Percentiles rank a stretch among this genome's conserved stretches.
Conservation (phyloP, 2,329 filamentous ascomycete species). For the Aspergillus aculeatinus region DNA sequence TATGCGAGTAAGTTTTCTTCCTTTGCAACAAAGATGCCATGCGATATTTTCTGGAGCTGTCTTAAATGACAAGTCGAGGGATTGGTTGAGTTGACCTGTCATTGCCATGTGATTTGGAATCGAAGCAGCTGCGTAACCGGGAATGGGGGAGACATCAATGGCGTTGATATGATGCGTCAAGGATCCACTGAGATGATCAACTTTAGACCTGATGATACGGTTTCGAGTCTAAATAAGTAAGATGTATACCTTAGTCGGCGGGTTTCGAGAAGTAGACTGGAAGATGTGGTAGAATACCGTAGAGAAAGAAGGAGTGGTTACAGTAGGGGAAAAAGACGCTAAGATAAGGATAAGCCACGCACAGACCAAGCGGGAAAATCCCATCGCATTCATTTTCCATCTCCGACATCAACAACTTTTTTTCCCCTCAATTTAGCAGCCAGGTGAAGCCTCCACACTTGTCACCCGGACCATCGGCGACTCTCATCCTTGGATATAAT, state of each 20-base stretch:
- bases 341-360: conserved; percentile 39
- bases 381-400: conserved; percentile 14
- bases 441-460: neutral
- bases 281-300: neutral
- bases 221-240: neutral
- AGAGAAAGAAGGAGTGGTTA: neutral
- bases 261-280: neutral
- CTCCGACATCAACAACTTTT: neutral
- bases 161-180: neutral
- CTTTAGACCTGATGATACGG: neutral
- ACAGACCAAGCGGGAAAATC: conserved; percentile 38
- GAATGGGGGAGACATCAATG: neutral
- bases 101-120: conserved; percentile 8
- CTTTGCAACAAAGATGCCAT: neutral
- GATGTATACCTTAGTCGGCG: neutral
- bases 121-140: neutral
- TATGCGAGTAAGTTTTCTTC: neutral
- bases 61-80: neutral
- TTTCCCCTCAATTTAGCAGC: neutral
- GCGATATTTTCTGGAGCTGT: neutral
- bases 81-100: neutral
- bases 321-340: conserved; percentile 23
- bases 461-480: neutral
- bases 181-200: neutral
- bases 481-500: neutral